Base-by-base conservation (phyloP, 2,329 filamentous ascomycete genomes). In the Penicillium sp. region DNA sequence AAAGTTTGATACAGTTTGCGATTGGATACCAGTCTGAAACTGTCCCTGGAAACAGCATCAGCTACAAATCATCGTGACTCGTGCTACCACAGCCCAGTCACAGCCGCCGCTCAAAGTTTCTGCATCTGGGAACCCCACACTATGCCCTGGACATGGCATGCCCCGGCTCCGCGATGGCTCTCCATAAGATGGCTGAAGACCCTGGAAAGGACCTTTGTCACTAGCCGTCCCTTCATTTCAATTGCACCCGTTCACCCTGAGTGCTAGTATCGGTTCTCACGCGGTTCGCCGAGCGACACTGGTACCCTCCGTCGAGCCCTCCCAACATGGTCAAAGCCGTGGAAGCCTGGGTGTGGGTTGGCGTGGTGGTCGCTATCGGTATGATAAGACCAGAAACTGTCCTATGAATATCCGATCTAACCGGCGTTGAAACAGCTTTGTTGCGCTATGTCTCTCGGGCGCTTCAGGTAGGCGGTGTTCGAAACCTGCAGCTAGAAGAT, bases 291-390 rank as follows among this genome's bases (percentile, higher is more conserved):
- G 35, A 41, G 11, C 35, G 35, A 41, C 35, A 15, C 35, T 2
- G 35, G 1, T 15, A 41, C 35, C 35, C 15, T 41, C 8, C 35
- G 13, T 41, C 9, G 35, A 41, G 26, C 26, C 35, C 35, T 11
- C 26, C 9, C 23, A 45, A 3, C 9, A 54, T 55, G 53, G 53
- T 55, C 2, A 26, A 26, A 1, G 38, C 53, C 54, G 48, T 44
- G 6, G 62, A 64, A 29, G 62, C 55, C 13, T 66, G 64, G 64
- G 48, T 62, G 41, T 66, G 64, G 64, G 46, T 66, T 6, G 59
- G 49, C n/a, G 59, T 66, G 11, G 62, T 66, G 41, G 23, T 64
- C 26, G 46, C 64, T 4, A 60, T 66, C 50, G 46, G 64, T 66
- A 62, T 7, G 59, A 60, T 54, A 31, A 48, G 19, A 9, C 26